Percentiles rank a stretch among this genome's conserved stretches.
Evolutionary conservation across 768 basidiomycete species (phyloP).

Genomic region (Fistulinella prunicolor): DNA sequence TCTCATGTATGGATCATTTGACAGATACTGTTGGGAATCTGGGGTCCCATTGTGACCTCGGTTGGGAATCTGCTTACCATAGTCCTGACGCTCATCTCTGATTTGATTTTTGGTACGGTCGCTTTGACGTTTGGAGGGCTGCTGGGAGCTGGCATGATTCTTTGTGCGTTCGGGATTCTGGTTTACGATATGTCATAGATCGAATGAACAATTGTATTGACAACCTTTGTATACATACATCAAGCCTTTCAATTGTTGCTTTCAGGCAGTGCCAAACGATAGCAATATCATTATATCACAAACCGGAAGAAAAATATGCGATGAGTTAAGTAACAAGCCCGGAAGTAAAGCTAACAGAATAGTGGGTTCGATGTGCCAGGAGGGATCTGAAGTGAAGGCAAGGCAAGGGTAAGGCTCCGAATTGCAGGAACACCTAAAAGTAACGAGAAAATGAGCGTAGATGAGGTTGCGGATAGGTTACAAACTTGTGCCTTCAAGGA

Average conservation of each 20-base stretch:
- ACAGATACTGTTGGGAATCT: conserved; percentile 76
- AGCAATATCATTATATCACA: conserved; percentile 44
- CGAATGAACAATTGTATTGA: background rate
- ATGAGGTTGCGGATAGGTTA: conserved; percentile 32
- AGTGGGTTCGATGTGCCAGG: conserved; percentile 17
- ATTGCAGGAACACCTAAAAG: conserved; percentile 16
- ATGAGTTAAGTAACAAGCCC: conserved; percentile 33
- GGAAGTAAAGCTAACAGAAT: conserved; percentile 18
- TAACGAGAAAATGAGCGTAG: conserved; percentile 29
- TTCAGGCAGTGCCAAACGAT: conserved; percentile 12
- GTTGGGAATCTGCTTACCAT: conserved; percentile 95
- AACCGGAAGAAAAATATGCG: conserved; percentile 34
- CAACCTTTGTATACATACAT: background rate
- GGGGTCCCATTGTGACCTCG: conserved; percentile 85
- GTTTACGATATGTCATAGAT: conserved; percentile 62
- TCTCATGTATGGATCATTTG: conserved; percentile 5
- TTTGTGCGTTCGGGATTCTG: conserved; percentile 79
- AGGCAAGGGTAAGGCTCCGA: conserved; percentile 11
- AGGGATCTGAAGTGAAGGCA: conserved; percentile 10
- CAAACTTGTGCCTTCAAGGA: conserved; percentile 31
- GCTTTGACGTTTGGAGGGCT: conserved; percentile 70
- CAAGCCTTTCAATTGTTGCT: background rate
- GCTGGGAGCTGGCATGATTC: conserved; percentile 74
- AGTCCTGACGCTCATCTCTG: conserved; percentile 79
- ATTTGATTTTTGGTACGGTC: conserved; percentile 68